Evolutionary conservation across 1,284 basidiomycete species (phyloP), one percentile per base, ranked within the genome.

Genomic region (Rhodofomes roseus): DNA sequence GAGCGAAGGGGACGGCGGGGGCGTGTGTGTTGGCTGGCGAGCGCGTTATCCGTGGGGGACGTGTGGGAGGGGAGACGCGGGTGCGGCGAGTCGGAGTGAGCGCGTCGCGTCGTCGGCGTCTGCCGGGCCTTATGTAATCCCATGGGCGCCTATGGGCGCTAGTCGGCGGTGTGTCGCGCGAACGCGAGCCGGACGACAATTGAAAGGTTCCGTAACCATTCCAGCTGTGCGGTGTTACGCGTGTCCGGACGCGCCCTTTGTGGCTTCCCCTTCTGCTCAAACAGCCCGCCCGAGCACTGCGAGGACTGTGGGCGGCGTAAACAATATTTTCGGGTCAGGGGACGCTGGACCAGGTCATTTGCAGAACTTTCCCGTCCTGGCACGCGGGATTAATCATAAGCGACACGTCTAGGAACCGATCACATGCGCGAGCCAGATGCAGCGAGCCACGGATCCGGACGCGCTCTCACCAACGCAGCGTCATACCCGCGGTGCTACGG

Each of bases 91-190:
- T 58, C 56, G 51, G 51, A 54, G 56, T 54, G 57, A 58, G 57
- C 57, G 57, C 57, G 57, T 58, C 57, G 57, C 57, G 57, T 58
- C 43, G 57, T 52, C 57, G 57, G 57, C 57, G 57, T 58, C 57
- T 58, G 57, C 57, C 57, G 57, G 50, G 14, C 16, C 27, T 58
- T 58, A 58, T 40, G 52, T 58, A 58, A 58, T 20, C 29, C 1
- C 2, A 20, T 22, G n/a, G 29, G 22, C 56, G 56, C 25, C 37
- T 12, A n/a, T 34, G 16, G 25, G 39, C 56, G 50, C 25, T 40
- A 20, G 22, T 23, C 46, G 22, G 36, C 44, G 31, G 29, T 31
- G 48, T 36, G 55, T 20, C 56, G 46, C 31, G 11, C 37, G 37
- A 39, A 39, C 53, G 53, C 53, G 36, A 20, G 29, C 27, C 53